A percentile compares a stretch with the other conserved stretches of the same genome.
Conservation (phyloP, 2,329 filamentous ascomycete species). For the Raffaelea arxii region DNA sequence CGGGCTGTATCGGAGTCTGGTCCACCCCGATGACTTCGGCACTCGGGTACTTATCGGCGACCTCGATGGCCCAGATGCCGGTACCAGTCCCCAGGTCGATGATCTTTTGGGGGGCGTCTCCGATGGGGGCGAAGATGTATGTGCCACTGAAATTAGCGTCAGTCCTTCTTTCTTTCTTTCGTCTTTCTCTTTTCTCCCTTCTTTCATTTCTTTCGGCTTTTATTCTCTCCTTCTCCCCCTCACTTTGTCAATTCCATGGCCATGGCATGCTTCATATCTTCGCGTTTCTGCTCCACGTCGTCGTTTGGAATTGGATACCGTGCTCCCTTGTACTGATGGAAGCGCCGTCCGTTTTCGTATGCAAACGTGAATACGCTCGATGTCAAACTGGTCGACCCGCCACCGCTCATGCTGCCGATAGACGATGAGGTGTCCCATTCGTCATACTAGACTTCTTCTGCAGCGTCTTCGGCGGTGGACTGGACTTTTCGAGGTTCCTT, state of each 20-base stretch:
- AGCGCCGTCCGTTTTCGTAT: slow-evolving; percentile 22
- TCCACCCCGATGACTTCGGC: slow-evolving; percentile 22
- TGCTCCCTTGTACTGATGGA: background rate
- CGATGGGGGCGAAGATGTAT: slow-evolving; percentile 6
- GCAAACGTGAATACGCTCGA: slow-evolving; percentile 18
- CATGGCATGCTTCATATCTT: slow-evolving; percentile 21
- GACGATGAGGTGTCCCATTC: too few species aligned
- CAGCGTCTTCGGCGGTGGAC: too few species aligned
- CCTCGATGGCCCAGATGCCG: slow-evolving; percentile 25
- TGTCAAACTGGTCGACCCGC: slow-evolving; percentile 14
- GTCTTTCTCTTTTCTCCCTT: too few species aligned
- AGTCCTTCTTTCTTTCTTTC: too few species aligned
- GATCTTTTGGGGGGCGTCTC: slow-evolving; percentile 6
- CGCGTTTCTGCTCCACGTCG: slow-evolving; percentile 20
- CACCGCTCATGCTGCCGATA: too few species aligned
- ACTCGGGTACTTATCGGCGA: slow-evolving; percentile 7
- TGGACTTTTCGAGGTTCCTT: too few species aligned
- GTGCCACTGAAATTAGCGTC: background rate
- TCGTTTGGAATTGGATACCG: slow-evolving; percentile 18
- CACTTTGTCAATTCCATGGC: slow-evolving; percentile 20
- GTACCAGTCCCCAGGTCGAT: slow-evolving; percentile 10
- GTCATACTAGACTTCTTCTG: too few species aligned
- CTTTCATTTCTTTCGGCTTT: too few species aligned
- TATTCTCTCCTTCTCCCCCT: too few species aligned
- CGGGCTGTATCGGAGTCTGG: slow-evolving; percentile 36